Percentiles rank a stretch among this genome's conserved stretches.
These are phyloP conservation scores for Inga leiocalycina DNA, from an alignment of 306 rosid species.

Conservation along the genomic window DNA sequence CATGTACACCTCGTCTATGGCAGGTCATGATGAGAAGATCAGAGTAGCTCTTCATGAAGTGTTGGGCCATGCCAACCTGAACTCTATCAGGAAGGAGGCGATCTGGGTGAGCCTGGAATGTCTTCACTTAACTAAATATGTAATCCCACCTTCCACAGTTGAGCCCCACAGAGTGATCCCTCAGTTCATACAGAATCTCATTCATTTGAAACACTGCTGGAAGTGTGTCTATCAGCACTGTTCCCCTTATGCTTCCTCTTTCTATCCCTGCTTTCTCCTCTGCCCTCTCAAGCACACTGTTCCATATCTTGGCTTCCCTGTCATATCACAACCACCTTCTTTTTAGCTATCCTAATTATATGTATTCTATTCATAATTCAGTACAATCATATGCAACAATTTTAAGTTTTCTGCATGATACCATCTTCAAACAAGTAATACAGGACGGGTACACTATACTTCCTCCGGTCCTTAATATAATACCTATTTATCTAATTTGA, in stretches of 20 bases:
- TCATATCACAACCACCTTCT: conserved; percentile 16
- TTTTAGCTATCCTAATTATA: neutral
- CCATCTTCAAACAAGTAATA: too few relatives aligned
- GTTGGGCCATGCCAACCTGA: conserved; percentile 88
- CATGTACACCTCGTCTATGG: conserved; percentile 84
- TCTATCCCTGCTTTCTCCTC: conserved; percentile 76
- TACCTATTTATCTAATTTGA: too few relatives aligned
- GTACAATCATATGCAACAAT: neutral
- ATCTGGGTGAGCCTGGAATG: conserved; percentile 80
- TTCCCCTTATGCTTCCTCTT: conserved; percentile 89
- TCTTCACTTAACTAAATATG: conserved; percentile 93
- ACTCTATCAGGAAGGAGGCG: conserved; percentile 85
- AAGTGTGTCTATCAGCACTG: conserved; percentile 88
- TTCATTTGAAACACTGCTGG: conserved; percentile 95
- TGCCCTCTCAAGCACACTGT: conserved; percentile 81
- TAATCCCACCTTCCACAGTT: conserved; percentile 99
- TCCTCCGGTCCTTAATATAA: too few relatives aligned
- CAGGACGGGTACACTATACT: too few relatives aligned
- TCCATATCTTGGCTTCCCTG: conserved; percentile 95
- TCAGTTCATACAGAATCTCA: conserved; percentile 87
- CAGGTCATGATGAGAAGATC: conserved; percentile 88
- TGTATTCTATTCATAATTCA: too few relatives aligned
- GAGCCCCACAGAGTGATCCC: conserved; percentile 81
- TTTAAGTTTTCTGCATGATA: too few relatives aligned
- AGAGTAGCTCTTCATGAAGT: conserved; percentile 88